A percentile compares a stretch with the other conserved stretches of the same genome.
These are phyloP conservation scores for Xylaria sp. DNA, from an alignment of 2,329 filamentous ascomycete species.

Conservation along the genomic window DNA sequence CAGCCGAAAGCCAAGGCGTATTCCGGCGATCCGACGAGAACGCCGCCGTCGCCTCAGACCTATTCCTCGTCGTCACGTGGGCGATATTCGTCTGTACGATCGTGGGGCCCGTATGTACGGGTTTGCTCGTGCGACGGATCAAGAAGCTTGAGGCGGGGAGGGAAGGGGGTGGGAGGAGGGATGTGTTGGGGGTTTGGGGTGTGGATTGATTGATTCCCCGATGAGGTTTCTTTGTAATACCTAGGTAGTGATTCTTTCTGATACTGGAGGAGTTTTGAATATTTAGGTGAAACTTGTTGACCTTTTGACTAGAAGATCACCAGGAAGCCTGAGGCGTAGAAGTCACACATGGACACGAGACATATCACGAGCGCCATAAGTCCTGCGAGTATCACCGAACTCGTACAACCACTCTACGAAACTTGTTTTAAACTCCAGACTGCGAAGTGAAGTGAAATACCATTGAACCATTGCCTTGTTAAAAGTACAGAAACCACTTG, in stretches of 20 bases:
- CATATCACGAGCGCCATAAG: too few species aligned
- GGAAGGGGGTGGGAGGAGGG: slow-evolving; percentile 11
- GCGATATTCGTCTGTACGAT: slow-evolving; percentile 52
- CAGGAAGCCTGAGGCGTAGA: too few species aligned
- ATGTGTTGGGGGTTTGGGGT: slow-evolving; percentile 30
- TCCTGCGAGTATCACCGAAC: too few species aligned
- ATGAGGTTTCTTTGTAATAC: too few species aligned
- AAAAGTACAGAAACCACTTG: neutral
- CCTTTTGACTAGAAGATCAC: too few species aligned
- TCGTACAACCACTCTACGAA: too few species aligned
- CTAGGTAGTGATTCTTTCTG: too few species aligned
- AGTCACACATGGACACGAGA: too few species aligned
- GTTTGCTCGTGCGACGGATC: slow-evolving; percentile 41
- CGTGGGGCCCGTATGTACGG: slow-evolving; percentile 44
- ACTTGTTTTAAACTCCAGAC: too few species aligned
- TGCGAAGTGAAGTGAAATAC: neutral
- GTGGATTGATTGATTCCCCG: slow-evolving; percentile 11
- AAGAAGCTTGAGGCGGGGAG: slow-evolving; percentile 29
- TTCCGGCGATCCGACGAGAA: slow-evolving; percentile 30
- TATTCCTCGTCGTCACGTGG: slow-evolving; percentile 52
- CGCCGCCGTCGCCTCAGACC: slow-evolving; percentile 30
- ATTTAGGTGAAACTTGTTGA: too few species aligned
- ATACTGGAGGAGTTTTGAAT: too few species aligned
- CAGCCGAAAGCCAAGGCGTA: slow-evolving; percentile 53
- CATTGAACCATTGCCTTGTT: neutral